These are phyloP conservation scores for Cytospora chrysosperma DNA, from an alignment of 2,329 filamentous ascomycete species.

Conservation along the genomic window DNA sequence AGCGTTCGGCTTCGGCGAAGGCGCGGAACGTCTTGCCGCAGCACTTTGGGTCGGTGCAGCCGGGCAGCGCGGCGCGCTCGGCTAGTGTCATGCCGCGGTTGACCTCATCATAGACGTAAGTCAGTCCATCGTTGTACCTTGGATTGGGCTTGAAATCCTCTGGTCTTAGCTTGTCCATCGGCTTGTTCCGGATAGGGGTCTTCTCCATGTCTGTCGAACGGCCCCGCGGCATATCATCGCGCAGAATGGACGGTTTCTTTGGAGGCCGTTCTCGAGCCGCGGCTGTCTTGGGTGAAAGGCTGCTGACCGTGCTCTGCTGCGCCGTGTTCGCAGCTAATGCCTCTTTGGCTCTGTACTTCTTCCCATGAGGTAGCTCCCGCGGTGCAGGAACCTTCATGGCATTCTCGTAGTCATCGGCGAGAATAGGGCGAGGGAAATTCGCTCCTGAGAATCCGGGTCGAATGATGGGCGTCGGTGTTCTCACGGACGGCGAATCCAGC, in stretches of 20 bases:
- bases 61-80: slow-evolving; percentile 65
- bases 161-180: slow-evolving; percentile 56
- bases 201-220: slow-evolving; percentile 10
- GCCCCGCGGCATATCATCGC: slow-evolving; percentile 21
- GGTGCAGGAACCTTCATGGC: background rate
- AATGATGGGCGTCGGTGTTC: background rate
- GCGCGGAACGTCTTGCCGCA: slow-evolving; percentile 70
- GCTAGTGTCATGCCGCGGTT: slow-evolving; percentile 65
- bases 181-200: slow-evolving; percentile 52
- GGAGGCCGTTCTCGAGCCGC: background rate
- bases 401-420: background rate
- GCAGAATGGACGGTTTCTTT: slow-evolving; percentile 22
- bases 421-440: background rate
- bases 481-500: slow-evolving; percentile 16
- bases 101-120: slow-evolving; percentile 73
- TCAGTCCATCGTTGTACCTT: slow-evolving; percentile 64
- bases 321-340: background rate
- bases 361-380: slow-evolving; percentile 2
- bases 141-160: slow-evolving; percentile 85
- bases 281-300: background rate
- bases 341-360: background rate
- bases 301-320: background rate
- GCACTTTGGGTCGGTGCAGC: slow-evolving; percentile 73
- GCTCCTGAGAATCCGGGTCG: background rate
- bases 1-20: slow-evolving; percentile 57